These are phyloP conservation scores for Leishmania braziliensis DNA, from an alignment of 208 protist species.

Conservation along the genomic window DNA sequence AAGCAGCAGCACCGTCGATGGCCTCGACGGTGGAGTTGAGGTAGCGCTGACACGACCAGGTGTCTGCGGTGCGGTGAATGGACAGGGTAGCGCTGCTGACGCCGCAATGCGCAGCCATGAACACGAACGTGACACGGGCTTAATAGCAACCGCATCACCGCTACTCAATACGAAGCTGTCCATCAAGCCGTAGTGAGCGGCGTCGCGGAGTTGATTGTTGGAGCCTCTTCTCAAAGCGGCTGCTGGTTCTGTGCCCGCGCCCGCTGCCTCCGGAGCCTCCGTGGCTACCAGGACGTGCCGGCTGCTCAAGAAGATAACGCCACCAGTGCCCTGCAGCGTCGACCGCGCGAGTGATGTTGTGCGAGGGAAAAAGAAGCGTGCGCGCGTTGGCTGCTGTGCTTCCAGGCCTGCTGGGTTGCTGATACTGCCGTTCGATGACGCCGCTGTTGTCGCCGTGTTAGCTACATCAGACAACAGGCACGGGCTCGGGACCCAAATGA, in stretches of 20 bases:
- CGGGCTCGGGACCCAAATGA: slow-evolving; percentile 25
- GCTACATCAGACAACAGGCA: neutral
- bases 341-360: slow-evolving; percentile 4
- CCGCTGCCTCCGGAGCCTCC: neutral
- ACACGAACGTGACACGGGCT: neutral
- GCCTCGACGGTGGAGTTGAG: neutral
- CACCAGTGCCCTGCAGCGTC: slow-evolving; percentile 25
- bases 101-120: slow-evolving; percentile 14
- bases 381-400: neutral
- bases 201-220: neutral
- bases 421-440: neutral
- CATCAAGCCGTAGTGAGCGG: slow-evolving; percentile 3
- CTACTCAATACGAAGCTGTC: slow-evolving; percentile 21
- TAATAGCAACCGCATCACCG: neutral
- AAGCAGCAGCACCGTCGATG: slow-evolving; percentile 6
- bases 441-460: neutral
- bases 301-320: slow-evolving; percentile 53
- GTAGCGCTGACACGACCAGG: neutral
- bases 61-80: neutral
- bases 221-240: neutral
- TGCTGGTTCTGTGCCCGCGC: neutral
- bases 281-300: slow-evolving; percentile 55
- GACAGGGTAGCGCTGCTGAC: slow-evolving; percentile 16
- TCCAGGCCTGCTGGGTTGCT: neutral
- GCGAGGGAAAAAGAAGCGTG: slow-evolving; percentile 20